Evolutionary conservation across 495 filamentous ascomycete species (phyloP), one percentile per base, ranked within the genome.

Genomic region (Chaetomium tenue): DNA sequence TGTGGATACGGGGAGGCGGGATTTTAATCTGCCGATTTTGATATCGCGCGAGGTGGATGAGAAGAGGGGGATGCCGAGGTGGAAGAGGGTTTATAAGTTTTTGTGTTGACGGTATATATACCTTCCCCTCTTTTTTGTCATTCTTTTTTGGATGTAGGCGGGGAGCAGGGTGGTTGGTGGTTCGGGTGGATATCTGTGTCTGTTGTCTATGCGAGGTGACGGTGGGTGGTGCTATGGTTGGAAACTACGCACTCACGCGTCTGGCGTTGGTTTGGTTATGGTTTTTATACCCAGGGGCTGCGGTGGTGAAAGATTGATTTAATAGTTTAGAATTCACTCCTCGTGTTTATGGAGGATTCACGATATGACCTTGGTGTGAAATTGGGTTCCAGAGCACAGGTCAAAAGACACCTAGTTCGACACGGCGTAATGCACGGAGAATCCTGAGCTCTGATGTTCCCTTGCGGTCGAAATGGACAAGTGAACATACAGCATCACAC

Each of bases 1-100:
- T 76, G 72, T 98, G 61, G 80, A 85, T 37, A 96, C 92, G 11
- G 94, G 94, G n/a, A 83, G 91, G 39, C 82, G 93, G n/a, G 91
- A 96, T 57, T 77, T 97, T 51, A 91, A 97, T 75, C 72, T 96
- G 40, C 82, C 82, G 26, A 83, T 89, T 60, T 74, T 97, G 60
- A 78, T 93, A 54, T 86, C 85, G 33, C 87, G 92, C 67, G 93
- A 98, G 77, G 75, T 81, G 9, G 85, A 86, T 22, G 92, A 96
- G 77, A 78, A 77, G 73, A 83, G 81, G 20, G 66, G 74, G 6
- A 94, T 92, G 92, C 92, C 92, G 0, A 75, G 42, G 64, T 97
- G 93, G 93, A 98, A 96, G 84, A 91, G 86, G 73, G 63, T 85
- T 22, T 91, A 89, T 67, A 79, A 78, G 67, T 79, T 79, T 60